phyloP scores from a whole-genome alignment of 2,329 filamentous ascomycete species.

The Xylariaceae sp. region DNA sequence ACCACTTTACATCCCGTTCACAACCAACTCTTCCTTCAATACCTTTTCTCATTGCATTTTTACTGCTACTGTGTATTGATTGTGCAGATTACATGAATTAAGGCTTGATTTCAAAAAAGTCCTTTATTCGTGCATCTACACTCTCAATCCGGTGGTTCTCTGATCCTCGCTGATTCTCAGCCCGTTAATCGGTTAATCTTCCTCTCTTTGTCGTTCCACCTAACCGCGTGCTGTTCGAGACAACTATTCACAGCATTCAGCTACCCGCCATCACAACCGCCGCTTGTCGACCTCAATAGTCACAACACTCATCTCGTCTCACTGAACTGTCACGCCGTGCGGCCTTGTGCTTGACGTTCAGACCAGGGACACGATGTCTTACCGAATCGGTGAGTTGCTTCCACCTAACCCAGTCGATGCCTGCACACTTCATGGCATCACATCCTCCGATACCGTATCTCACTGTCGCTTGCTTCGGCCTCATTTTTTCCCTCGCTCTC shows the following conservation, averaged over 20 bases:
- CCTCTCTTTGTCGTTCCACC: background rate
- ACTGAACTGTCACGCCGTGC: background rate
- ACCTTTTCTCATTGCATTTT: no score
- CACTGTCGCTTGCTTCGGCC: no score
- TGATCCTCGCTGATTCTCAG: no score
- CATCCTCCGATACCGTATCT: no score
- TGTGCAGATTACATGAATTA: background rate
- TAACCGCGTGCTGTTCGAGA: background rate
- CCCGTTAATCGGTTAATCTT: background rate
- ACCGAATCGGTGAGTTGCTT: constrained; percentile 18
- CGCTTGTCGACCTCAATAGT: background rate
- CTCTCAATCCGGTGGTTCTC: no score
- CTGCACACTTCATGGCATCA: background rate
- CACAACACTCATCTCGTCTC: background rate
- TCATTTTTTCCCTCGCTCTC: no score
- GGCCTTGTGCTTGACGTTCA: constrained; percentile 2
- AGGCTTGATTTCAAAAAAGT: background rate
- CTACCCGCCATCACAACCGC: constrained; percentile 1
- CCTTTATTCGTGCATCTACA: no score
- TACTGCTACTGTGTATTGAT: background rate
- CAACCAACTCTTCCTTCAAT: background rate
- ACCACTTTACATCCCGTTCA: background rate
- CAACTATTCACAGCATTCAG: background rate
- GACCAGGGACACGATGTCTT: constrained; percentile 13
- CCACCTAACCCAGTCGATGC: no score